Conservation (phyloP, 176 grass and related monocot genomes). For the Rhynchospora tenuis region DNA sequence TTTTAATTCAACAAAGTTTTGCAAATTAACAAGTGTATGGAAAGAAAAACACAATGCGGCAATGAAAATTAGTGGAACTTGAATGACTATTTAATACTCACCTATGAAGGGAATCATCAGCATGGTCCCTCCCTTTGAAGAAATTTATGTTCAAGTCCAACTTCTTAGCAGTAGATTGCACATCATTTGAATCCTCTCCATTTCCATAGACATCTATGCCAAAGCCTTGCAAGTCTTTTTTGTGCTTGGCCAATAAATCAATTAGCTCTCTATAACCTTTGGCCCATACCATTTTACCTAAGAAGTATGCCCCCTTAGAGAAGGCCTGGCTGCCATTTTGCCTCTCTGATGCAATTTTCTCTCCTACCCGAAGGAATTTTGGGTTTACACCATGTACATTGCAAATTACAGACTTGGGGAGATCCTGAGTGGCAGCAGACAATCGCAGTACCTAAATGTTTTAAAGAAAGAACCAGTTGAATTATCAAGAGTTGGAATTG, state of each 20-base stretch:
- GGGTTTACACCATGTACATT: conserved; percentile 91
- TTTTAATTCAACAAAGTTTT: background rate
- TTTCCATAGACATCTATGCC: conserved; percentile 74
- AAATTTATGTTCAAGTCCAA: conserved; percentile 73
- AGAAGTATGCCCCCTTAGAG: conserved; percentile 76
- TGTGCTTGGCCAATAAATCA: conserved; percentile 71
- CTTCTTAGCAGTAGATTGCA: conserved; percentile 55
- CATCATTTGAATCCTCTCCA: conserved; percentile 65
- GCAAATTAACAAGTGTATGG: background rate
- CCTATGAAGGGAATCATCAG: conserved; percentile 79
- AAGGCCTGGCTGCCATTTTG: conserved; percentile 48
- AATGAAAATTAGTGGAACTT: background rate
- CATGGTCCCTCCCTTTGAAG: conserved; percentile 77
- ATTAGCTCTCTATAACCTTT: conserved; percentile 88
- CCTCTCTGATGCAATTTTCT: conserved; percentile 57
- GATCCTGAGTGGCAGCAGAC: conserved; percentile 80
- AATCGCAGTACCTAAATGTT: conserved; percentile 71
- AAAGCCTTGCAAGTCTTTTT: conserved; percentile 51
- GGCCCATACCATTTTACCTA: conserved; percentile 97
- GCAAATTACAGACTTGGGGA: conserved; percentile 81
- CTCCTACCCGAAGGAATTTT: conserved; percentile 74
- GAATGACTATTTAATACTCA: conserved; percentile 28
- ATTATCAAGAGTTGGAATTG: background rate
- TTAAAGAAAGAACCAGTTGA: background rate
- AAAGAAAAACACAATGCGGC: background rate